Conservation (phyloP, 2,329 filamentous ascomycete species). For the Aspergillus sp. region DNA sequence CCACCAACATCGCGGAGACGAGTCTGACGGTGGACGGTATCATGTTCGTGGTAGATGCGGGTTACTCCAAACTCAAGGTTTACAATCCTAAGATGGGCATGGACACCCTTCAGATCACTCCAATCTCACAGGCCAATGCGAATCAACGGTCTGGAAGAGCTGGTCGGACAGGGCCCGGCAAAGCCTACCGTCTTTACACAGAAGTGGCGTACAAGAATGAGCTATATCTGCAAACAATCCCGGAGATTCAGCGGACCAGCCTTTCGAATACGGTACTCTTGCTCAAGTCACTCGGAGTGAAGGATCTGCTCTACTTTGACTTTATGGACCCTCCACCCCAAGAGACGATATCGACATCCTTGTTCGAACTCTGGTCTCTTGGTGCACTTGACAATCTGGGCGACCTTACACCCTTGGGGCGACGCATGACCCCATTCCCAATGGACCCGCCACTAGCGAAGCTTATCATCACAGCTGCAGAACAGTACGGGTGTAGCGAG, state of each 20-base stretch:
- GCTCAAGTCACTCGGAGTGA: conserved; percentile 91
- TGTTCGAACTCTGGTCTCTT: conserved; percentile 96
- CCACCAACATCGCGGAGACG: conserved; percentile 97
- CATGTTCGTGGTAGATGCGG: conserved; percentile 97
- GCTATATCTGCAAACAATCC: conserved; percentile 94
- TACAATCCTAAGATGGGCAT: conserved; percentile 99
- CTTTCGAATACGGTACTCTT: conserved; percentile 92
- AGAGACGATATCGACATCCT: conserved; percentile 94
- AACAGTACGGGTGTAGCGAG: conserved; percentile 89
- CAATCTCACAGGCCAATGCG: conserved; percentile 94
- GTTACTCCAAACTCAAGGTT: conserved; percentile 96
- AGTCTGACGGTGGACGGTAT: conserved; percentile 98
- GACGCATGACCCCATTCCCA: conserved; percentile 94
- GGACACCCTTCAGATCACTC: conserved; percentile 97
- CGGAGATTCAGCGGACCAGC: conserved; percentile 96
- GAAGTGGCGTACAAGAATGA: conserved; percentile 96
- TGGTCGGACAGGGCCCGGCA: conserved; percentile 91
- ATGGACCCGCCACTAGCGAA: conserved; percentile 98
- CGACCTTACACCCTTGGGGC: conserved; percentile 83
- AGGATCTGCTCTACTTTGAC: conserved; percentile 92
- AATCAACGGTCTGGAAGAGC: conserved; percentile 92
- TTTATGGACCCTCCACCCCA: conserved; percentile 99
- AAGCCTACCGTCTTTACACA: conserved; percentile 91
- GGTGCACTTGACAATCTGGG: conserved; percentile 93
- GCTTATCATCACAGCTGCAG: conserved; percentile 86